Evolutionary conservation across 1,284 basidiomycete genomes (phyloP).

Genomic region (Earliella scabrosa): DNA sequence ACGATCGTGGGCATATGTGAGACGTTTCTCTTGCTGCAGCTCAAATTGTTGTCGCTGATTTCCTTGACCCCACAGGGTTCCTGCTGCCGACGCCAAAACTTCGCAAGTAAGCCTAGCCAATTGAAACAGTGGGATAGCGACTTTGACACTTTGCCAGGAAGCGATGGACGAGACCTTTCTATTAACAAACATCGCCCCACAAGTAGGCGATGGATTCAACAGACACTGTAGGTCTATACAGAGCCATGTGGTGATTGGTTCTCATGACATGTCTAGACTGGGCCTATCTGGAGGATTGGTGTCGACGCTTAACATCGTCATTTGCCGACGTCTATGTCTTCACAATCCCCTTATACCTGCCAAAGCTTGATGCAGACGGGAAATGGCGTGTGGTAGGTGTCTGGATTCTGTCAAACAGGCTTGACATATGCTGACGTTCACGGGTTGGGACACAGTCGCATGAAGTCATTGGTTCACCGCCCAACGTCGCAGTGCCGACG

Average conservation of each 20-base stretch:
- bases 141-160: too few relatives aligned
- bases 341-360: constrained; percentile 97
- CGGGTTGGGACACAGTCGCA: constrained; percentile 60
- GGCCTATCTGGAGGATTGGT: constrained; percentile 98
- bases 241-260: too few relatives aligned
- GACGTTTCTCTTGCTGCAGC: constrained; percentile 30
- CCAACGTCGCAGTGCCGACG: constrained; percentile 91
- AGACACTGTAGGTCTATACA: constrained; percentile 86
- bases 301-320: constrained; percentile 81
- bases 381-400: constrained; percentile 90
- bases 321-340: constrained; percentile 98
- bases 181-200: constrained; percentile 96
- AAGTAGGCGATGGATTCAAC: constrained; percentile 98
- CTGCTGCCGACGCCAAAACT: constrained; percentile 96
- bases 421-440: neutral
- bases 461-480: constrained; percentile 94
- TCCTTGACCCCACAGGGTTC: constrained; percentile 62
- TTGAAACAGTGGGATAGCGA: too few relatives aligned
- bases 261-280: too few relatives aligned
- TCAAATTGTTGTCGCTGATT: neutral
- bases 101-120: constrained; percentile 65
- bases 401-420: too few relatives aligned
- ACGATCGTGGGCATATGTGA: constrained; percentile 96
- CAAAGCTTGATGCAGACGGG: constrained; percentile 82
- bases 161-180: constrained; percentile 99